A percentile compares a stretch with the other conserved stretches of the same genome.
phyloP scores from a whole-genome alignment of 306 rosid genomes.

The Cicer judaicum region DNA sequence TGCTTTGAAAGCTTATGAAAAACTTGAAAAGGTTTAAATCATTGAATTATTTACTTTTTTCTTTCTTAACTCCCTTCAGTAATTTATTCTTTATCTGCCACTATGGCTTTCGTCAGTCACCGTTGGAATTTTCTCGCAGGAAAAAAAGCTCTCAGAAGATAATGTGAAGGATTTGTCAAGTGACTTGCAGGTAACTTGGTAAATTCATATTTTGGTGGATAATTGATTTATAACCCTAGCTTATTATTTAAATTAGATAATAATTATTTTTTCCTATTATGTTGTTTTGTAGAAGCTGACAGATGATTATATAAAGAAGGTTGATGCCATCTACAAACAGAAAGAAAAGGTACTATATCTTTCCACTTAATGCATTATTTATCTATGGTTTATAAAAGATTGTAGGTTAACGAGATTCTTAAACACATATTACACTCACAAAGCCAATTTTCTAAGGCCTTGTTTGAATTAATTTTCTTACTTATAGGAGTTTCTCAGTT shows the following conservation, averaged over 20 bases:
- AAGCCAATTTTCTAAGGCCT: constrained; percentile 27
- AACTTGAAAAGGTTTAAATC: constrained; percentile 89
- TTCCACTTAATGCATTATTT: neutral
- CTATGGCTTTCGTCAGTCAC: constrained; percentile 19
- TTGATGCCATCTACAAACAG: constrained; percentile 76
- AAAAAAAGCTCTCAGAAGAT: constrained; percentile 90
- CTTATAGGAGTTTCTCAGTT: constrained; percentile 1
- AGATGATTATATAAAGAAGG: constrained; percentile 88
- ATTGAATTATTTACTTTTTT: constrained; percentile 36
- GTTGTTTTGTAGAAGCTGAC: constrained; percentile 76
- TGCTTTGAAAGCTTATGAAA: constrained; percentile 87
- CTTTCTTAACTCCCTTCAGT: constrained; percentile 21
- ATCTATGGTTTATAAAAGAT: constrained; percentile 13
- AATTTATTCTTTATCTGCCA: constrained; percentile 27
- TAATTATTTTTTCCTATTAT: neutral
- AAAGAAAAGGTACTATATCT: constrained; percentile 75
- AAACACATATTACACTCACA: neutral
- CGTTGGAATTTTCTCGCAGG: constrained; percentile 54
- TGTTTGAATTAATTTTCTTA: neutral
- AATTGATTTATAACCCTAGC: constrained; percentile 19
- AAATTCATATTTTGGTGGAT: constrained; percentile 16
- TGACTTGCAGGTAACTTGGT: constrained; percentile 86
- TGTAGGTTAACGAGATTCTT: constrained; percentile 28
- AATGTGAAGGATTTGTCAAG: constrained; percentile 82
- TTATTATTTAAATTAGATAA: constrained; percentile 5